These are phyloP conservation scores for Aspergillus caelatus DNA, from an alignment of 2,329 filamentous ascomycete genomes.

Conservation along the genomic window DNA sequence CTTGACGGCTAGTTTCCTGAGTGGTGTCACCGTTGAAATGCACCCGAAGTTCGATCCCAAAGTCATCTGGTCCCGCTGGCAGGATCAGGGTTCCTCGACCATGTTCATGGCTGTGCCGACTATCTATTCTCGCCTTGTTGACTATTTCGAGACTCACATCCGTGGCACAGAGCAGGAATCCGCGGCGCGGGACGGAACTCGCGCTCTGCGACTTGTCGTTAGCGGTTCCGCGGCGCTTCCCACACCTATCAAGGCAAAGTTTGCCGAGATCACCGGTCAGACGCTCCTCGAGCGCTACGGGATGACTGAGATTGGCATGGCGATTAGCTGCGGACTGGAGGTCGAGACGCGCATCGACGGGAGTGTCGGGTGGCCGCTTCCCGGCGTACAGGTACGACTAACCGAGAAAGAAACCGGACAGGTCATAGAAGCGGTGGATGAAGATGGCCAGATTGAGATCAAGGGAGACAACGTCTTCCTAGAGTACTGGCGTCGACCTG, in stretches of 20 bases:
- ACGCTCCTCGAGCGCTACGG: constrained; percentile 53
- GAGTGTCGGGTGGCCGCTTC: constrained; percentile 52
- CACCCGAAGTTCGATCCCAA: constrained; percentile 47
- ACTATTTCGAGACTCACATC: constrained; percentile 47
- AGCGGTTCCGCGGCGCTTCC: constrained; percentile 48
- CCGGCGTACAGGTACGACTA: constrained; percentile 51
- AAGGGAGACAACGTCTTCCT: constrained; percentile 46
- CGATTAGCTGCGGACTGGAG: constrained; percentile 48
- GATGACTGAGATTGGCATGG: constrained; percentile 56
- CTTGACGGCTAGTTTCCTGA: constrained; percentile 50
- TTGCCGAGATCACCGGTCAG: constrained; percentile 45
- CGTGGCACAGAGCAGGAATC: constrained; percentile 38
- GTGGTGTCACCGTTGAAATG: constrained; percentile 53
- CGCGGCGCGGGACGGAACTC: constrained; percentile 35
- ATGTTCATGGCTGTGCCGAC: constrained; percentile 58
- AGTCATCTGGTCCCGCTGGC: constrained; percentile 53
- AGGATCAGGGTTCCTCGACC: constrained; percentile 41
- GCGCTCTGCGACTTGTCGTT: constrained; percentile 41
- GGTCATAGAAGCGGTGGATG: constrained; percentile 33
- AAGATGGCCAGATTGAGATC: constrained; percentile 49
- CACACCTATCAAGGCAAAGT: constrained; percentile 45
- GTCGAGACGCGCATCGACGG: constrained; percentile 47
- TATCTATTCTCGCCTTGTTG: constrained; percentile 53
- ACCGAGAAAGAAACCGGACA: constrained; percentile 43
- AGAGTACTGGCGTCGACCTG: constrained; percentile 48